Percentiles rank a stretch among this genome's conserved stretches.
These are phyloP conservation scores for Umbellularia californica DNA, from an alignment of 164 flowering plant genomes.

Conservation along the genomic window DNA sequence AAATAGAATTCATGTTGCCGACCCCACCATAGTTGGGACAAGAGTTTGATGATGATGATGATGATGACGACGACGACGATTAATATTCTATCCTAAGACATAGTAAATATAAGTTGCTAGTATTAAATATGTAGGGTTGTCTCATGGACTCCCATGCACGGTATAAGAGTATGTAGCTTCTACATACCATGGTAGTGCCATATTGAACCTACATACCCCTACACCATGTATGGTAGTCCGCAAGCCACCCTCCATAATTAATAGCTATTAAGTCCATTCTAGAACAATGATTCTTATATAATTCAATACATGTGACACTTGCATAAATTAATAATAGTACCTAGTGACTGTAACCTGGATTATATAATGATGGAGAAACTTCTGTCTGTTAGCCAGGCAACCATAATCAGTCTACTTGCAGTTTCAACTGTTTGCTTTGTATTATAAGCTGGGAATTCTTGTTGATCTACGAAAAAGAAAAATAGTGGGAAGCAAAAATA, in stretches of 20 bases:
- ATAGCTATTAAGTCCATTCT: neutral
- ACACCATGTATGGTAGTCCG: neutral
- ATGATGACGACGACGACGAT: too few relatives aligned
- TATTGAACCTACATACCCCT: too few relatives aligned
- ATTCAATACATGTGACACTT: neutral
- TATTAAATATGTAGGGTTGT: too few relatives aligned
- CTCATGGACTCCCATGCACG: too few relatives aligned
- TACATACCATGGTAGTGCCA: too few relatives aligned
- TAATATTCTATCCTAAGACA: too few relatives aligned
- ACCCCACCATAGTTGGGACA: too few relatives aligned
- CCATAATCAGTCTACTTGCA: neutral
- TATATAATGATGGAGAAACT: neutral
- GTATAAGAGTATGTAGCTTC: too few relatives aligned
- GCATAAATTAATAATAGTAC: neutral
- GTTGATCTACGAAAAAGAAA: neutral
- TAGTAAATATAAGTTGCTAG: too few relatives aligned
- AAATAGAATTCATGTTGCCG: too few relatives aligned
- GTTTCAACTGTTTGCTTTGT: neutral
- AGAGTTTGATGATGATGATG: too few relatives aligned
- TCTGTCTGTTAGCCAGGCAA: neutral
- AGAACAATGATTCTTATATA: neutral
- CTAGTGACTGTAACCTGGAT: neutral
- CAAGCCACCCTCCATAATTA: too few relatives aligned
- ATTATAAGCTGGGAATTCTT: neutral
- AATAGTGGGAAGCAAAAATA: neutral